phyloP scores from a whole-genome alignment of 192 early-diverging fungal species.

The Jimgerdemannia flammicorona region DNA sequence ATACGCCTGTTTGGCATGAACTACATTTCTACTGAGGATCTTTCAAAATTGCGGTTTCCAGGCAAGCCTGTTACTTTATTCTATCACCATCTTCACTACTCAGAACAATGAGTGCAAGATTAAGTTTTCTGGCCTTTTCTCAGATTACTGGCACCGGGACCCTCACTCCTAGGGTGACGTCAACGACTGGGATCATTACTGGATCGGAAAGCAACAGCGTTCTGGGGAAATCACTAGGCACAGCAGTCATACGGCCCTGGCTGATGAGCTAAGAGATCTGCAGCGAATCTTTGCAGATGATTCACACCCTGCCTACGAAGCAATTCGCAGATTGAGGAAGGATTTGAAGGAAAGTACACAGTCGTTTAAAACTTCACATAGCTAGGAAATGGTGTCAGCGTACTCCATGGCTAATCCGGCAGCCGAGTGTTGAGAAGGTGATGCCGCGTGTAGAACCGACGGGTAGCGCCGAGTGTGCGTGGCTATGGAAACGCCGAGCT shows the following conservation, averaged over 20 bases:
- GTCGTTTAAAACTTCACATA: conserved; percentile 4
- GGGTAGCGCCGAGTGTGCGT: conserved; percentile 21
- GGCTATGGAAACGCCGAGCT: conserved; percentile 14
- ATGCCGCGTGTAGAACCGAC: conserved; percentile 15
- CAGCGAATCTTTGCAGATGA: conserved; percentile 6
- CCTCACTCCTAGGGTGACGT: conserved; percentile 8
- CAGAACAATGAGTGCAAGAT: no score
- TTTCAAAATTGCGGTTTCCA: no score
- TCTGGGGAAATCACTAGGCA: conserved; percentile 7
- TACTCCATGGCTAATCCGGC: conserved; percentile 20
- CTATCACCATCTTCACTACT: no score
- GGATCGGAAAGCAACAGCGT: conserved; percentile 13
- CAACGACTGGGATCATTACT: conserved; percentile 13
- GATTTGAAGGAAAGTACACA: conserved; percentile 14
- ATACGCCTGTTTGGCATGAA: no score
- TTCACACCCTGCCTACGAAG: conserved; percentile 12
- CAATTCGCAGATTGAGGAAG: conserved; percentile 1
- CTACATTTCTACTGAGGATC: no score
- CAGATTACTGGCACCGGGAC: conserved; percentile 19
- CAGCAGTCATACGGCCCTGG: conserved; percentile 8
- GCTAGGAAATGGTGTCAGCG: conserved; percentile 6
- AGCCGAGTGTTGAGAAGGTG: conserved; percentile 13
- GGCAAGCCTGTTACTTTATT: no score
- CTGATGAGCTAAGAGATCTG: conserved; percentile 7
- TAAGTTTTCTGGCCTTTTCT: background rate